These are phyloP conservation scores for Eimeria nieschulzi DNA, from an alignment of 169 alveolate species.

Conservation along the genomic window DNA sequence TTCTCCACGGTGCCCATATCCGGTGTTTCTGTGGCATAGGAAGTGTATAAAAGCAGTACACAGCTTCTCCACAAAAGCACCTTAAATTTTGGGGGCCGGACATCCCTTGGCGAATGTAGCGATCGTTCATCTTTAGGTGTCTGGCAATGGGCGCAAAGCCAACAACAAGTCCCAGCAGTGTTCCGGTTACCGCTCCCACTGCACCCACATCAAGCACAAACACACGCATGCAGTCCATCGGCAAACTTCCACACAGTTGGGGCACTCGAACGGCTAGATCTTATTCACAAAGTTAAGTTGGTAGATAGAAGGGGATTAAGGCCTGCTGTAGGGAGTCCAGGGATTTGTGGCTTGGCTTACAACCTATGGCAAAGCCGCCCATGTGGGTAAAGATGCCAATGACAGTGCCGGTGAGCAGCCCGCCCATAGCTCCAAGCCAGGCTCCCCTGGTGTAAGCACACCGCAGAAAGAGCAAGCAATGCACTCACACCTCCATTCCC, in stretches of 20 bases:
- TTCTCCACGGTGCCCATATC: too few species aligned
- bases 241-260: too few species aligned
- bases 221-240: neutral
- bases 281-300: too few species aligned
- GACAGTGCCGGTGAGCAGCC: constrained; percentile 35
- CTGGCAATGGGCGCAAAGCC: constrained; percentile 81
- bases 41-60: too few species aligned
- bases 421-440: constrained; percentile 66
- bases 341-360: neutral
- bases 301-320: too few species aligned
- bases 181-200: constrained; percentile 77
- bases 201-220: constrained; percentile 28
- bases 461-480: neutral
- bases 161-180: constrained; percentile 76
- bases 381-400: constrained; percentile 7
- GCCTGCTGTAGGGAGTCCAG: too few species aligned
- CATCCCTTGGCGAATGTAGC: constrained; percentile 80
- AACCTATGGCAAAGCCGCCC: constrained; percentile 28
- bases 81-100: neutral
- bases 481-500: too few species aligned
- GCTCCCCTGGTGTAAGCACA: constrained; percentile 11
- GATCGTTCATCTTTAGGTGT: constrained; percentile 78
- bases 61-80: neutral
- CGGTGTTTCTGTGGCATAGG: too few species aligned
- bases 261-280: too few species aligned